phyloP scores from a whole-genome alignment of 306 rosid species.

The Quercus suber region DNA sequence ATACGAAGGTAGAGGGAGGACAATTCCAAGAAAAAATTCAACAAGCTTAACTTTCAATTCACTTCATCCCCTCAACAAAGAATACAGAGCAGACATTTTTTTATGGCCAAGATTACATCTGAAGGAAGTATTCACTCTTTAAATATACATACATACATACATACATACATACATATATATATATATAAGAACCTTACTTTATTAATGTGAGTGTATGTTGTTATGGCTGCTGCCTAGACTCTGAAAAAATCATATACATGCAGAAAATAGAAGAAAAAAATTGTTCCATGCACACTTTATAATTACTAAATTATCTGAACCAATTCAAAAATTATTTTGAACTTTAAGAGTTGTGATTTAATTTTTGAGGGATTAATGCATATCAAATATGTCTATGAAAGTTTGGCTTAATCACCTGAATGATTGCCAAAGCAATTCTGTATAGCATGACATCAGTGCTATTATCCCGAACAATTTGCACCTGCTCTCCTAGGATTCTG shows the following conservation, averaged over 20 bases:
- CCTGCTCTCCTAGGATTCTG: slow-evolving; percentile 98
- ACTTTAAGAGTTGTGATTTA: not conserved
- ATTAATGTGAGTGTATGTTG: not conserved
- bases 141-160: too few species aligned
- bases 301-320: not conserved
- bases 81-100: not conserved
- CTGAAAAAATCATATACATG: not conserved
- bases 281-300: not conserved
- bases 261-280: not conserved
- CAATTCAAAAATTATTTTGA: not conserved
- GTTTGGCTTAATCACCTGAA: slow-evolving; percentile 60
- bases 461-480: slow-evolving; percentile 95
- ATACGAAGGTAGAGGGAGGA: not conserved
- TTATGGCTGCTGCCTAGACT: not conserved
- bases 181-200: too few species aligned
- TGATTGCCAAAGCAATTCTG: slow-evolving; percentile 90
- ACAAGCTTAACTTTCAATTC: too few species aligned
- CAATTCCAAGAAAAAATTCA: too few species aligned
- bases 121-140: not conserved
- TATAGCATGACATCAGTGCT: slow-evolving; percentile 95
- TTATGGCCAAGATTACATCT: not conserved
- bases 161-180: too few species aligned
- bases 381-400: not conserved
- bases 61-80: not conserved
- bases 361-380: not conserved